phyloP scores from a whole-genome alignment of 805 yeast species.

The Metschnikowia dekortorum region DNA sequence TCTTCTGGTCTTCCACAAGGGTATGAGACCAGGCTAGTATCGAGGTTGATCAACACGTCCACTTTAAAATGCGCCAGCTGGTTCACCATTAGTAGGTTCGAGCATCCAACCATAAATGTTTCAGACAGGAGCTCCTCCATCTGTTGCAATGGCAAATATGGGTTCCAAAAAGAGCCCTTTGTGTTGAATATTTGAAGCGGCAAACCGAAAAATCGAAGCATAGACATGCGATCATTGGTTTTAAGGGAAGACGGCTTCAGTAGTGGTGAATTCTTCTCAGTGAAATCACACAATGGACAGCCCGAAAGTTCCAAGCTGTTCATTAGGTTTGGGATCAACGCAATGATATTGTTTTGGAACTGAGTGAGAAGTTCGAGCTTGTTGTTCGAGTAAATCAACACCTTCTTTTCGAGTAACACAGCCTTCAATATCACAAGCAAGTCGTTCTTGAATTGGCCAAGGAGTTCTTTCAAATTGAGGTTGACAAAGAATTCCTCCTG shows the following conservation, averaged over 20 bases:
- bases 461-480: slow-evolving; percentile 60
- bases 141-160: slow-evolving; percentile 93
- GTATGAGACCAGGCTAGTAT: slow-evolving; percentile 48
- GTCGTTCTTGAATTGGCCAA: slow-evolving; percentile 54
- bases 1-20: slow-evolving; percentile 33
- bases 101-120: slow-evolving; percentile 78
- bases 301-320: slow-evolving; percentile 73
- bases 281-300: slow-evolving; percentile 61
- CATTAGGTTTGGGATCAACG: slow-evolving; percentile 77
- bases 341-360: slow-evolving; percentile 76
- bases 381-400: slow-evolving; percentile 69
- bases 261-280: slow-evolving; percentile 45
- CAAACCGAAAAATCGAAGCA: slow-evolving; percentile 76
- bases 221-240: slow-evolving; percentile 73
- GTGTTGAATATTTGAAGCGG: slow-evolving; percentile 82
- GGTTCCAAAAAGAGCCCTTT: slow-evolving; percentile 82
- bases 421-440: slow-evolving; percentile 71
- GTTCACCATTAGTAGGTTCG: slow-evolving; percentile 74
- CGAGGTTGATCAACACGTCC: slow-evolving; percentile 72
- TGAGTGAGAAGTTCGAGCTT: slow-evolving; percentile 78
- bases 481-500: slow-evolving; percentile 54
- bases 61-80: slow-evolving; percentile 54
- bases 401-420: slow-evolving; percentile 65
- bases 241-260: slow-evolving; percentile 61
- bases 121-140: slow-evolving; percentile 66